phyloP scores from a whole-genome alignment of 352 stramenopile species.

The Globisporangium alternatum region DNA sequence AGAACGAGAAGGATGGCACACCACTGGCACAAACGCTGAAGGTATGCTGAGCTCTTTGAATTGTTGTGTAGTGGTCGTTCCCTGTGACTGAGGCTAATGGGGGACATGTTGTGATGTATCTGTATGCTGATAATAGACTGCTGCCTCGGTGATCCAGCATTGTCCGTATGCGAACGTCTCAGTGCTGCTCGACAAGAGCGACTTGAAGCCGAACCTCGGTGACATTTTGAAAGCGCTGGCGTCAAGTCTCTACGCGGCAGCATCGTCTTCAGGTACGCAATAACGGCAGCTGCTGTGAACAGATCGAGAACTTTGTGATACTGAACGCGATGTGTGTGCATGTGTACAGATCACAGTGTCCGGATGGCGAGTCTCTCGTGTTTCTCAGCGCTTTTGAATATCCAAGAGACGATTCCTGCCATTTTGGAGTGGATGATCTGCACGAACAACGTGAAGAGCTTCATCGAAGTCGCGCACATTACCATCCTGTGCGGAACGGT shows the following conservation, averaged over 20 bases:
- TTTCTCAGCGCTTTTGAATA: conserved; percentile 73
- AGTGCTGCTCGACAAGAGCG: conserved; percentile 40
- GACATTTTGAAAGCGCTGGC: conserved; percentile 67
- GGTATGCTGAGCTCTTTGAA: conserved; percentile 23
- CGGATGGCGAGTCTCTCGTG: conserved; percentile 78
- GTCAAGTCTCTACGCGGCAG: conserved; percentile 63
- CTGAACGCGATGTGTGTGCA: neutral
- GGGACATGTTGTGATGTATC: too few relatives aligned
- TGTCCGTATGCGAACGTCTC: conserved; percentile 74
- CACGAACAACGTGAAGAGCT: conserved; percentile 37
- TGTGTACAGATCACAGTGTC: conserved; percentile 62
- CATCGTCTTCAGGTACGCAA: conserved; percentile 49
- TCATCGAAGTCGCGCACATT: conserved; percentile 55
- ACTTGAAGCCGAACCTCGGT: conserved; percentile 50
- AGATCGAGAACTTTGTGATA: neutral
- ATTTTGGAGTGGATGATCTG: conserved; percentile 75
- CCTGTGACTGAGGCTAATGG: neutral
- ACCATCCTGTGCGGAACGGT: conserved; percentile 63
- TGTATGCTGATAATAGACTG: conserved; percentile 29
- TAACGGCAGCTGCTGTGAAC: neutral
- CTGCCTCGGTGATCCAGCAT: conserved; percentile 68
- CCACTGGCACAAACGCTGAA: conserved; percentile 72
- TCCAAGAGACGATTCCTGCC: conserved; percentile 57
- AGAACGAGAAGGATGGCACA: conserved; percentile 64
- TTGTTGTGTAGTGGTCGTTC: neutral